phyloP scores from a whole-genome alignment of 2,329 filamentous ascomycete species.

The Alternaria infectoria region DNA sequence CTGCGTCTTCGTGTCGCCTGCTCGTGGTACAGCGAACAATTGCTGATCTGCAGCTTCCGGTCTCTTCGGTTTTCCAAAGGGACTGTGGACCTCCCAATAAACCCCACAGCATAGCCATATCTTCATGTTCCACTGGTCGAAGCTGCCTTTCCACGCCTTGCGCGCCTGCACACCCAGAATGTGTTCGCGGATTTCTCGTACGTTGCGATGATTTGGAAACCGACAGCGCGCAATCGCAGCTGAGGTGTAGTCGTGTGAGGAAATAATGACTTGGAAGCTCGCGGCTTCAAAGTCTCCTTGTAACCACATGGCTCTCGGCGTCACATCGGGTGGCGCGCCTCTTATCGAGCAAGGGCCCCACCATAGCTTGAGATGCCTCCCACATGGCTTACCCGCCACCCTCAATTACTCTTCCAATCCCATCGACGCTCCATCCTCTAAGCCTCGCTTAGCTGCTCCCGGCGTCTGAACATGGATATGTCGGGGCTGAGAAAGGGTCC shows the following conservation, averaged over 20 bases:
- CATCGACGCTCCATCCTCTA: constrained; percentile 4
- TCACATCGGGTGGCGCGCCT: constrained; percentile 5
- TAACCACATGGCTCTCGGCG: not conserved
- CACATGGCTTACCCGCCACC: constrained; percentile 25
- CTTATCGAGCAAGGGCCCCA: constrained; percentile 27
- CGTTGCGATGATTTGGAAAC: not conserved
- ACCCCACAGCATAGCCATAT: constrained; percentile 28
- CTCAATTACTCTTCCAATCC: constrained; percentile 25
- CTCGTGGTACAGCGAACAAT: constrained; percentile 16
- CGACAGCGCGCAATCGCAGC: not conserved
- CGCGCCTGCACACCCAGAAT: not conserved
- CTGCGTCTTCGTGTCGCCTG: constrained; percentile 7
- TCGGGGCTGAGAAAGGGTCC: constrained; percentile 16
- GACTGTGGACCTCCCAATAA: constrained; percentile 23
- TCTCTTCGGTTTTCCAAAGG: constrained; percentile 16
- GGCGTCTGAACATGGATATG: constrained; percentile 12
- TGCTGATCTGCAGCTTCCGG: constrained; percentile 19
- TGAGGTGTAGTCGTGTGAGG: not conserved
- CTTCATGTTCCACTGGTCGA: constrained; percentile 14
- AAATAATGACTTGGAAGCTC: not conserved
- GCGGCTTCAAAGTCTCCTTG: not conserved
- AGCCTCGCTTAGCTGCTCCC: constrained; percentile 13
- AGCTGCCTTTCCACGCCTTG: not conserved
- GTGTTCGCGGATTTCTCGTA: not conserved
- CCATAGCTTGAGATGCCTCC: constrained; percentile 30